phyloP scores from a whole-genome alignment of 1,284 basidiomycete genomes.

The Fereydounia khargensis region DNA sequence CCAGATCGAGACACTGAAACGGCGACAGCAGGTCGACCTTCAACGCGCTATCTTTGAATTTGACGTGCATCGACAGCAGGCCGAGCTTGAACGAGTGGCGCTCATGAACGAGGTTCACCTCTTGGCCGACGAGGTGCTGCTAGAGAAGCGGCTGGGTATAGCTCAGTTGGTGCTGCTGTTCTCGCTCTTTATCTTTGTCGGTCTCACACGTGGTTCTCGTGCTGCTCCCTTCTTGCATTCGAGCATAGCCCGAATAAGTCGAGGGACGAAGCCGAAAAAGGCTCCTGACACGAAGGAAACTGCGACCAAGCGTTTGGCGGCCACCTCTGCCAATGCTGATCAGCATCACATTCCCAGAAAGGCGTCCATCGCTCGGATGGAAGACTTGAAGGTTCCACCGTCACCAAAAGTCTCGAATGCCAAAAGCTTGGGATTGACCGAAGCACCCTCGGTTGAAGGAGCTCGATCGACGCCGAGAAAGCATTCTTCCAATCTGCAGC shows the following conservation, averaged over 20 bases:
- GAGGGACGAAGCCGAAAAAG: too few relatives aligned
- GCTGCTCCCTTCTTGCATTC: conserved; percentile 37
- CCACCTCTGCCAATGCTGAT: too few relatives aligned
- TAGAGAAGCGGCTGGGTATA: conserved; percentile 79
- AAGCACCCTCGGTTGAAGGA: too few relatives aligned
- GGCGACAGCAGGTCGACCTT: conserved; percentile 61
- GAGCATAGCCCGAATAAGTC: conserved; percentile 23
- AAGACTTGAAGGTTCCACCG: too few relatives aligned
- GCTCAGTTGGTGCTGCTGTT: conserved; percentile 77
- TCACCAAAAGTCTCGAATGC: too few relatives aligned
- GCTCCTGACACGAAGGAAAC: too few relatives aligned
- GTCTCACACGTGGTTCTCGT: conserved; percentile 74
- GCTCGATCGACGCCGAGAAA: too few relatives aligned
- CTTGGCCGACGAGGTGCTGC: conserved; percentile 73
- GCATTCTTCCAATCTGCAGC: too few relatives aligned
- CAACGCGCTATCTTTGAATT: conserved; percentile 69
- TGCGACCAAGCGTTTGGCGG: too few relatives aligned
- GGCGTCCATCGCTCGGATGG: too few relatives aligned
- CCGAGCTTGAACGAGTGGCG: conserved; percentile 70
- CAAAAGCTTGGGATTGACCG: too few relatives aligned
- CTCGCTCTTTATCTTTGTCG: conserved; percentile 76
- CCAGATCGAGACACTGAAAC: conserved; percentile 59
- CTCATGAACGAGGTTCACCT: conserved; percentile 68
- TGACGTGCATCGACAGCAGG: conserved; percentile 67
- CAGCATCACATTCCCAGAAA: too few relatives aligned